Evolutionary conservation across 2,329 filamentous ascomycete species (phyloP).

Genomic region (Aureobasidium sp.): DNA sequence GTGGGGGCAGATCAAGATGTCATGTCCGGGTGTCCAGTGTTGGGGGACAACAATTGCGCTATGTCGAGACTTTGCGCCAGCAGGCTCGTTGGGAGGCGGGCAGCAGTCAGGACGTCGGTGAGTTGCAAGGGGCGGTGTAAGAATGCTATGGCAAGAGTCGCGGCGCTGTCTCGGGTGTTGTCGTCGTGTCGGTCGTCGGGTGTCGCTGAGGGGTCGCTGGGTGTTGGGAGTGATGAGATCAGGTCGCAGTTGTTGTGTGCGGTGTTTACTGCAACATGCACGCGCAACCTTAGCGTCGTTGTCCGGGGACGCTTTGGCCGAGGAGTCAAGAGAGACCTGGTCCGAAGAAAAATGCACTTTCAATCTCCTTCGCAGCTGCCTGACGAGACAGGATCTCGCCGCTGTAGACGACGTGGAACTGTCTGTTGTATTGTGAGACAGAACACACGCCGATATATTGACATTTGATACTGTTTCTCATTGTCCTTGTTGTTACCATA

Average conservation of each 20-base stretch:
- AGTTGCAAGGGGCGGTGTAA: background rate
- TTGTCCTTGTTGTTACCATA: conserved; percentile 5
- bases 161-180: conserved; percentile 3
- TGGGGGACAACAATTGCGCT: background rate
- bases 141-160: background rate
- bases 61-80: background rate
- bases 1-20: background rate
- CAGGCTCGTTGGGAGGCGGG: background rate
- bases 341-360: background rate
- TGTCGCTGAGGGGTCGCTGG: conserved; percentile 2
- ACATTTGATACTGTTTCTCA: conserved; percentile 1
- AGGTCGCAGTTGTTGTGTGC: conserved; percentile 1
- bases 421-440: conserved; percentile 1
- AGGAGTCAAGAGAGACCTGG: background rate
- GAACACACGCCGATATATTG: background rate
- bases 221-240: background rate
- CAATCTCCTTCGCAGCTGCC: conserved; percentile 5
- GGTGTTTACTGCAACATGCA: conserved; percentile 9
- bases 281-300: conserved; percentile 2
- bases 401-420: background rate
- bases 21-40: background rate
- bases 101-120: background rate
- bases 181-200: background rate
- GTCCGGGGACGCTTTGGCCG: conserved; percentile 7
- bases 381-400: background rate